A percentile compares a stretch with the other conserved stretches of the same genome.
These are phyloP conservation scores for Singerocomus inundabilis DNA, from an alignment of 1,284 basidiomycete genomes.

Conservation along the genomic window DNA sequence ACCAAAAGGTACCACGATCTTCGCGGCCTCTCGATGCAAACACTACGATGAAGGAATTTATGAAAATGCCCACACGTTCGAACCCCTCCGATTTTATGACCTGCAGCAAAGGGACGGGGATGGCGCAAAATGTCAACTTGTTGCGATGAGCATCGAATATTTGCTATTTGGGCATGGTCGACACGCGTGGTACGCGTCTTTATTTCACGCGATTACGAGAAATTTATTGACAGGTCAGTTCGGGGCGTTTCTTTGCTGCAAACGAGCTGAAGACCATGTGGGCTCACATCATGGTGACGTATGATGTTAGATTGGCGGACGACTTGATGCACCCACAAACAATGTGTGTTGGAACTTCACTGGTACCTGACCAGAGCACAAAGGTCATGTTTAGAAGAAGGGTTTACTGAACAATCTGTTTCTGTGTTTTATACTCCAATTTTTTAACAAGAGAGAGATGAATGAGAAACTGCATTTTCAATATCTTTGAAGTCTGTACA, in stretches of 20 bases:
- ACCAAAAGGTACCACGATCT: slow-evolving; percentile 36
- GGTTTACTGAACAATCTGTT: no score
- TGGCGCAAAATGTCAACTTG: slow-evolving; percentile 16
- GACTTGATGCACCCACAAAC: slow-evolving; percentile 24
- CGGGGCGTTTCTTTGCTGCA: no score
- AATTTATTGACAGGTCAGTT: background rate
- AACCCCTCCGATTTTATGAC: slow-evolving; percentile 34
- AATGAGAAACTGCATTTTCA: no score
- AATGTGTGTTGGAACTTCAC: background rate
- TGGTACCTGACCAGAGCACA: no score
- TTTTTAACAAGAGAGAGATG: no score
- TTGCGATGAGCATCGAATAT: slow-evolving; percentile 10
- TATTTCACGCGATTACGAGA: background rate
- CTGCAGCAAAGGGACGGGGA: slow-evolving; percentile 14
- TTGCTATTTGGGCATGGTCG: no score
- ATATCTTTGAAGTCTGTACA: no score
- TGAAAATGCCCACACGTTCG: slow-evolving; percentile 27
- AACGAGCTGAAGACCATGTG: no score
- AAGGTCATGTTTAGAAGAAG: no score
- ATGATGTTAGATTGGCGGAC: slow-evolving; percentile 32
- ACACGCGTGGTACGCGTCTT: slow-evolving; percentile 14
- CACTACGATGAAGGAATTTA: slow-evolving; percentile 33
- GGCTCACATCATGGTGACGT: slow-evolving; percentile 30
- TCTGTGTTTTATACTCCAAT: no score
- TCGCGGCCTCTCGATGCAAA: slow-evolving; percentile 18